phyloP scores from a whole-genome alignment of 805 yeast genomes.

The Yarrowia sp. region DNA sequence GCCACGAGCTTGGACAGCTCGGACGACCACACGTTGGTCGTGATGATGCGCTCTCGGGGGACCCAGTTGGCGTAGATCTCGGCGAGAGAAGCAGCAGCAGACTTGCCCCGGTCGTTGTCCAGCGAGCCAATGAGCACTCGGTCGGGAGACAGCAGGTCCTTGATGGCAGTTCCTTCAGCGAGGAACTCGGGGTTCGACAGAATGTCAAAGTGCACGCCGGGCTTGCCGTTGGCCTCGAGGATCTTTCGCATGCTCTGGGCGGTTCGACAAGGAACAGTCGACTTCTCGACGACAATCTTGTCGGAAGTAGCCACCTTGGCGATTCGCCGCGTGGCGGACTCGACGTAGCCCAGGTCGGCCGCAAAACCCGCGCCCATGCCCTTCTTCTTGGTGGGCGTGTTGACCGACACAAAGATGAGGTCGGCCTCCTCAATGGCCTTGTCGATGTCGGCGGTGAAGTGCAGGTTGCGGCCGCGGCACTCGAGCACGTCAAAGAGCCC shows the following conservation, averaged over 20 bases:
- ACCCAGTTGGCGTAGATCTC: constrained; percentile 38
- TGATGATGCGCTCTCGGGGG: constrained; percentile 35
- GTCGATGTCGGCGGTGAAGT: constrained; percentile 37
- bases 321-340: constrained; percentile 37
- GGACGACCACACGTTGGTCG: constrained; percentile 38
- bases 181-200: constrained; percentile 38
- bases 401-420: constrained; percentile 37
- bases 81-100: constrained; percentile 37
- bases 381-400: constrained; percentile 37
- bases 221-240: constrained; percentile 36
- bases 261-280: constrained; percentile 38
- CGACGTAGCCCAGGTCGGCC: constrained; percentile 36
- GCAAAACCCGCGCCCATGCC: constrained; percentile 38
- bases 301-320: constrained; percentile 36
- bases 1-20: constrained; percentile 39
- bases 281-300: constrained; percentile 38
- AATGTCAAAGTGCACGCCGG: constrained; percentile 36
- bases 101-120: constrained; percentile 33
- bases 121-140: constrained; percentile 38
- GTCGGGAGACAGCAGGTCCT: constrained; percentile 35
- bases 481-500: constrained; percentile 37
- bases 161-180: constrained; percentile 38
- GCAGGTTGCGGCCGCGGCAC: constrained; percentile 33
- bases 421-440: constrained; percentile 37
- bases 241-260: constrained; percentile 37